Base-by-base conservation (phyloP, 1,284 basidiomycete genomes). In the Entoloma clypeatum region DNA sequence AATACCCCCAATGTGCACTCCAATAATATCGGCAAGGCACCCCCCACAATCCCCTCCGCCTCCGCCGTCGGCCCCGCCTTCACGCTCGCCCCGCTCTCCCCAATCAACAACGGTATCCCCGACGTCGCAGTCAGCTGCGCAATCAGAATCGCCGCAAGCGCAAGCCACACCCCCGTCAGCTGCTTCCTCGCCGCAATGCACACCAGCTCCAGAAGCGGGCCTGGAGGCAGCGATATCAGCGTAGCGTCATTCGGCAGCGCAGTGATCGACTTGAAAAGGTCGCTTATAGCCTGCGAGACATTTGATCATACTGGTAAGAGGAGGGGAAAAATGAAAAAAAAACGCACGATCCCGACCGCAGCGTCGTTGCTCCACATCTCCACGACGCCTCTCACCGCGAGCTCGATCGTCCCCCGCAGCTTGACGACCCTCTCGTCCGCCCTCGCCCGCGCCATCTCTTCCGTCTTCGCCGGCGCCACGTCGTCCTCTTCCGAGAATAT, bases 111-210 rank as follows among this genome's bases (percentile, higher is more conserved):
- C 13, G 65, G 57, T 10, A 79, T 58, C 21, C 75, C 65, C 2
- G 72, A 64, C 0, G 87, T 85, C 2, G 89, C 84, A 49, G 89
- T 82, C 35, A 94, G 72, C 48, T 92, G 86, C 9, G 80, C 75
- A 38, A 87, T 74, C 14, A 94, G 70, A 52, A 88, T 87, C 6
- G 79, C 76, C 3, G 87, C 84, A 0, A 94, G 69, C 8, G 80
- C 78, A 7, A 94, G 71, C 92, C 92, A 95, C 1, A 88, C 75
- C 0, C 84, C 86, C 0, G 84, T 91, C 6, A 89, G 68, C 45
- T 84, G 79, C 22, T 79, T 70, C 51, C 84, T 80, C 2, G 81
- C 74, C 0, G 90, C 90, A 10, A 77, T 59, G 47, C 86, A 90
- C 14, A 93, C 81, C 14, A 92, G 68, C 48, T 81, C 77, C 10